Evolutionary conservation across 2,329 filamentous ascomycete species (phyloP), one percentile per base, ranked within the genome.

Genomic region (Rutstroemia sp.): DNA sequence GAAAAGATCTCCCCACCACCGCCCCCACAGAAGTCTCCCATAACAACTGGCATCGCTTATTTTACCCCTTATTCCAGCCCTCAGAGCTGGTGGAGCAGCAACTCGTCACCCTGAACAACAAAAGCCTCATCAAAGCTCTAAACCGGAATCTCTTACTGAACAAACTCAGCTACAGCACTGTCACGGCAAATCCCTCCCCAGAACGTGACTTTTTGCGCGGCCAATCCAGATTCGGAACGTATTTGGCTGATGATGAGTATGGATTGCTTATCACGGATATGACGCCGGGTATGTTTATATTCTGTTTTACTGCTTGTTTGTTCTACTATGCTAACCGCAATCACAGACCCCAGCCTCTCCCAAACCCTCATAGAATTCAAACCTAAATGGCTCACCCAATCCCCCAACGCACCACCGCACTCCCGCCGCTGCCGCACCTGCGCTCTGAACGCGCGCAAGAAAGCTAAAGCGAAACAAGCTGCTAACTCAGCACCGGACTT

Each of bases 321-420:
- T 23, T 44, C 21, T 30, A 9, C 23, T 23, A 23, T 19, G 19
- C 19, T 19, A 19, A 19, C 3, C 23, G 1, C 23, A 4, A 23
- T 4, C 23, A 23, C 23, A 23, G 23, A 23, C 23, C 23, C 3
- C 2, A 4, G 2, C 2, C 23, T 4, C 23, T 5, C 23, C 23
- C 23, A 23, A 23, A 30, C 44, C 5, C 68, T 87, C 34, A 73
- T 88, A 56, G 87, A 92, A 68, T 87, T 92, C 72, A 94, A 94
- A 69, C 88, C 89, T 14, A 94, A 94, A 71, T 94, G 89, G 89
- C 79, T 94, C 25, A 73, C 78, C 8, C 88, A 91, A 68, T 92
- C 88, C 2, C 87, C 85, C 4, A 83, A 81, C 39, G 88, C 88
- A 0, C 89, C 88, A 1, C 25, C 67, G 0, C 71, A 73, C 27